Base-by-base conservation (phyloP, 306 rosid species). In the Citrullus colocynthis region DNA sequence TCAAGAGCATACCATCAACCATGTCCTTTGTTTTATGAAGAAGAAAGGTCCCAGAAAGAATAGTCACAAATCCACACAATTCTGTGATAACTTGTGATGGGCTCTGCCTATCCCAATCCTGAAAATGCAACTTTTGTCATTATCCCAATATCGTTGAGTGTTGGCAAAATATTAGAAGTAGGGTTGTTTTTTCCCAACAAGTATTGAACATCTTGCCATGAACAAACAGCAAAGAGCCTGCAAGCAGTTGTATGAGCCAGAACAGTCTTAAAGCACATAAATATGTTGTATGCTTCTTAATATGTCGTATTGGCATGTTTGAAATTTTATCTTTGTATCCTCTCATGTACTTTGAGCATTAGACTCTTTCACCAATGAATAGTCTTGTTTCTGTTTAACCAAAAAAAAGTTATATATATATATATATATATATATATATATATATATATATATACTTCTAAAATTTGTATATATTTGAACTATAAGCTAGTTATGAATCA, bases 101-200 rank as follows among this genome's bases (percentile, higher is more conserved):
- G 88, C 96, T 95, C 75, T 95, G 99, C 84, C 97, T 86, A 83
- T 92, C 97, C 99, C 99, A 95, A 86, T 95, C 99, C 99, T 95
- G 90, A 58, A 78, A 82, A 32, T 67, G 42, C 56, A 52, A 34
- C 18, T n/a, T 55, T 71, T 7, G 9, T 24, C n/a, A 3, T 5
- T 0, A 20, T 21, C 21, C 16, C n/a, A 24, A 24, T 24, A 24
- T 24, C 0, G 28, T 24, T 1, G 28, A 24, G 28, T 24, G 0
- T 24, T 24, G 28, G 0, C 28, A 24, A 24, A 24, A 24, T 24
- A 24, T 24, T 24, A 24, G 28, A 24, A 24, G 28, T 24, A 24
- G 28, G 28, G 28, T 24, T 24, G 28, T 24, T 24, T 24, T 24
- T 24, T 24, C 28, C 28, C 28, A 24, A 24, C 28, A 3, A 9